A percentile compares a stretch with the other conserved stretches of the same genome.
These are phyloP conservation scores for Pythium rishiriense DNA, from an alignment of 352 stramenopile species.

Conservation along the genomic window DNA sequence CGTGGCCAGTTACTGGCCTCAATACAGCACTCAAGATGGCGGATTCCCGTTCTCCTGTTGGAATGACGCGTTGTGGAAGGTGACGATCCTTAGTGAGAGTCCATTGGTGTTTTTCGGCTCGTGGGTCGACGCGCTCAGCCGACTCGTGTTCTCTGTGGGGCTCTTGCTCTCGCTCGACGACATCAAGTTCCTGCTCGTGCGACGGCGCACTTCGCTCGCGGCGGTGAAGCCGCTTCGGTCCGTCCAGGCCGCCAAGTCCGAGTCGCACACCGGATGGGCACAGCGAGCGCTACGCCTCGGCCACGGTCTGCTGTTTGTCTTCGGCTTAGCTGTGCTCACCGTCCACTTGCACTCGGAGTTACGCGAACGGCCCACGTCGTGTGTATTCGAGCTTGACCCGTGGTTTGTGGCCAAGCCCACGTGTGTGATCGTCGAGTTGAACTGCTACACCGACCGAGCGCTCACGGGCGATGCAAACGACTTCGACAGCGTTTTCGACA, in stretches of 20 bases:
- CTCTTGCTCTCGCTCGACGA: constrained; percentile 7
- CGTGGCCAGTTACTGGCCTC: neutral
- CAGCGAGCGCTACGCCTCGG: neutral
- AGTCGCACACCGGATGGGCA: neutral
- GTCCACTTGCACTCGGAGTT: constrained; percentile 29
- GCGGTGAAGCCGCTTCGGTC: neutral
- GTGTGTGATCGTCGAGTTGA: constrained; percentile 25
- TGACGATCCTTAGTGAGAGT: constrained; percentile 25
- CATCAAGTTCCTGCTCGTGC: neutral
- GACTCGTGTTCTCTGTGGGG: constrained; percentile 4
- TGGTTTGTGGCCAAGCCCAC: constrained; percentile 23
- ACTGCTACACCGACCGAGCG: neutral
- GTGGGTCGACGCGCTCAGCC: constrained; percentile 32
- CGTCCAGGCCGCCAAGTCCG: neutral
- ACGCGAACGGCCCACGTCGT: constrained; percentile 10
- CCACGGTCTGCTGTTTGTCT: neutral
- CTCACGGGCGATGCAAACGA: neutral
- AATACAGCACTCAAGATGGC: neutral
- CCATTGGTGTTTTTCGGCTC: constrained; percentile 36
- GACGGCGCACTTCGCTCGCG: neutral
- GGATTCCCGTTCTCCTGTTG: constrained; percentile 14
- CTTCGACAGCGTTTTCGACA: neutral
- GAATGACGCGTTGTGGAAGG: constrained; percentile 25
- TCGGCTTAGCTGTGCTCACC: constrained; percentile 21
- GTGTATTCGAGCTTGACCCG: constrained; percentile 26